Percentiles rank a stretch among this genome's conserved stretches.
phyloP scores from a whole-genome alignment of 202 grass and related monocot species.

The Bolboschoenoplectus hybrid region DNA sequence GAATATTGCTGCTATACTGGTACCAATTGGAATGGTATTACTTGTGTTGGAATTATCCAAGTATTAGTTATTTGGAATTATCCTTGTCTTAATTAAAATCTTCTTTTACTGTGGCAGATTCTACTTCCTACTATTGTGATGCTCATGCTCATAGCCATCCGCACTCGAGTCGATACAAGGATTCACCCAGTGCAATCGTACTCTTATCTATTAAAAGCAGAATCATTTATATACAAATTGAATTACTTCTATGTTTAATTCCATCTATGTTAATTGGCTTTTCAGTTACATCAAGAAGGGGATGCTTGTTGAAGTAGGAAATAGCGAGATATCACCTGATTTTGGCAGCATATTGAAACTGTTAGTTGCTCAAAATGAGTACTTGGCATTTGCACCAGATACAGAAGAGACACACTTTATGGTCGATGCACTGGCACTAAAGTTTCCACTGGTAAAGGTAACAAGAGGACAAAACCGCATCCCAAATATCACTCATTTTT shows the following conservation, averaged over 20 bases:
- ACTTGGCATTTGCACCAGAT: conserved; percentile 49
- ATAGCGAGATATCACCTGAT: conserved; percentile 54
- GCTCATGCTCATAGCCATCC: conserved; percentile 51
- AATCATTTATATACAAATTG: conserved; percentile 18
- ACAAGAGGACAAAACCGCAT: background rate
- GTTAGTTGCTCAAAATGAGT: conserved; percentile 43
- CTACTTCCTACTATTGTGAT: conserved; percentile 55
- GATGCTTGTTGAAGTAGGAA: conserved; percentile 55
- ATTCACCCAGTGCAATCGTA: conserved; percentile 58
- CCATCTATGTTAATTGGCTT: conserved; percentile 10
- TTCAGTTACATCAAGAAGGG: conserved; percentile 49
- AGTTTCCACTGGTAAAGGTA: conserved; percentile 54
- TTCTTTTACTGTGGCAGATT: conserved; percentile 42
- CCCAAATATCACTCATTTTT: conserved; percentile 4
- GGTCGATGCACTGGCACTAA: conserved; percentile 40
- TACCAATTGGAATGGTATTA: background rate
- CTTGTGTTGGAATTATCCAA: background rate
- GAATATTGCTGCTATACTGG: background rate
- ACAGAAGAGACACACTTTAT: conserved; percentile 41
- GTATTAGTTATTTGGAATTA: background rate
- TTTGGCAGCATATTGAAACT: conserved; percentile 49
- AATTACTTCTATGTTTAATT: background rate
- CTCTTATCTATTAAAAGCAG: background rate
- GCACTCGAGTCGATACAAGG: conserved; percentile 44
- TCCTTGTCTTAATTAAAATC: background rate